phyloP scores from a whole-genome alignment of 495 filamentous ascomycete species.

The Achaetomiella virescens region DNA sequence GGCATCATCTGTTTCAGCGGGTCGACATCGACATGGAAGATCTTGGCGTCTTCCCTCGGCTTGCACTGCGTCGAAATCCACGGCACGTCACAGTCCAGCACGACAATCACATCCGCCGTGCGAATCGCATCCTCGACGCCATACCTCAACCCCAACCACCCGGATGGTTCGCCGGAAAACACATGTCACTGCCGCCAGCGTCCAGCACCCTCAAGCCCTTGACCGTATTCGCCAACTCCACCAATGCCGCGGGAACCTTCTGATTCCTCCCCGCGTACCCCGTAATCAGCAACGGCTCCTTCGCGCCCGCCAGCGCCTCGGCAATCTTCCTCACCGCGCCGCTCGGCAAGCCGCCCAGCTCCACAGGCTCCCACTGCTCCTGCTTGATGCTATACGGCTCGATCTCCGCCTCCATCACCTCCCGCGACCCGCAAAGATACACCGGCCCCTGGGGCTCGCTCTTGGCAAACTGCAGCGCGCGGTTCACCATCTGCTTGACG shows the following conservation, averaged over 20 bases:
- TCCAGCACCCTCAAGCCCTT: conserved; percentile 80
- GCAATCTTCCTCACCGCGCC: conserved; percentile 62
- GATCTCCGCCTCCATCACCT: conserved; percentile 91
- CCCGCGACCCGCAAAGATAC: conserved; percentile 76
- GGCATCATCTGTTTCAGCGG: conserved; percentile 86
- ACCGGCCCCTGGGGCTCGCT: conserved; percentile 80
- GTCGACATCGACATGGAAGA: conserved; percentile 82
- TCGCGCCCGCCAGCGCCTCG: conserved; percentile 62
- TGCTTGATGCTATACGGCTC: conserved; percentile 71
- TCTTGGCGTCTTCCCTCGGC: conserved; percentile 52
- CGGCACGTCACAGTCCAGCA: conserved; percentile 75
- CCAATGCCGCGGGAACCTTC: conserved; percentile 60
- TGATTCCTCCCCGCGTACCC: conserved; percentile 79
- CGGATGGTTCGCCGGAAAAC: conserved; percentile 77
- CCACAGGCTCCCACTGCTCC: conserved; percentile 66
- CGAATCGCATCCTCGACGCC: conserved; percentile 68
- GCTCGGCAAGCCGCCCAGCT: conserved; percentile 64
- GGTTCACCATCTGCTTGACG: conserved; percentile 92
- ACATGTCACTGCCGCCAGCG: conserved; percentile 91
- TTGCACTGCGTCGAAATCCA: conserved; percentile 60
- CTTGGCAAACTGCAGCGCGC: conserved; percentile 79
- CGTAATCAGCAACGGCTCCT: conserved; percentile 72
- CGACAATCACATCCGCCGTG: conserved; percentile 76
- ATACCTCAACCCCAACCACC: conserved; percentile 67
- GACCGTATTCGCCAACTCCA: conserved; percentile 70